Evolutionary conservation across 139 green algal species (phyloP).

Genomic region (Spirogloea muscicola): DNA sequence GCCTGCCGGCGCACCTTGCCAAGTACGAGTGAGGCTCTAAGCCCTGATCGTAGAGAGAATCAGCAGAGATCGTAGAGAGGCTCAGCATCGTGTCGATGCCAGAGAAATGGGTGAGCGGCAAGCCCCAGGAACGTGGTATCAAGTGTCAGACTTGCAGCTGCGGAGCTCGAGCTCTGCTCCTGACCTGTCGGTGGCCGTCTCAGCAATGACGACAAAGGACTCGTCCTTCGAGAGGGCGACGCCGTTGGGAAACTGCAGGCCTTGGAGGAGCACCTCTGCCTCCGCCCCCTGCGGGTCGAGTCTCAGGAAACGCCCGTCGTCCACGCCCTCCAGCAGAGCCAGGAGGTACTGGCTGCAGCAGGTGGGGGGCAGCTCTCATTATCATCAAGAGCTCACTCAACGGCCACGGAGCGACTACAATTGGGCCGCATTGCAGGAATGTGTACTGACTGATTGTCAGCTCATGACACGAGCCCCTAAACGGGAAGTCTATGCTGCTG

Average conservation of each 20-base stretch:
- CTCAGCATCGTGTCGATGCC: background rate
- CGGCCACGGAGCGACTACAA: too few relatives aligned
- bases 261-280: slow-evolving; percentile 52
- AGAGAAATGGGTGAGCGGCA: background rate
- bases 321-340: slow-evolving; percentile 33
- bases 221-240: slow-evolving; percentile 63
- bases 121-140: background rate
- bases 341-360: slow-evolving; percentile 8
- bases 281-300: slow-evolving; percentile 55
- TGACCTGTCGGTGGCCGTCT: slow-evolving; percentile 44
- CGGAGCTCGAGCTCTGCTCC: background rate
- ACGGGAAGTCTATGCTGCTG: too few relatives aligned
- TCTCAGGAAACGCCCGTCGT: slow-evolving; percentile 57
- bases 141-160: background rate
- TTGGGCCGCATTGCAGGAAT: too few relatives aligned
- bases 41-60: background rate
- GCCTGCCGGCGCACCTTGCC: slow-evolving; percentile 13
- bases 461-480: too few relatives aligned
- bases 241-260: slow-evolving; percentile 71
- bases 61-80: background rate
- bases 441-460: too few relatives aligned
- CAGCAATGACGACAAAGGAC: slow-evolving; percentile 59
- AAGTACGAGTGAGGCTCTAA: background rate
- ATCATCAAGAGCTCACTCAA: too few relatives aligned
- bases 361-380: background rate